Evolutionary conservation across 148 eudicot species (phyloP).

Genomic region (Fagopyrum homotropicum): DNA sequence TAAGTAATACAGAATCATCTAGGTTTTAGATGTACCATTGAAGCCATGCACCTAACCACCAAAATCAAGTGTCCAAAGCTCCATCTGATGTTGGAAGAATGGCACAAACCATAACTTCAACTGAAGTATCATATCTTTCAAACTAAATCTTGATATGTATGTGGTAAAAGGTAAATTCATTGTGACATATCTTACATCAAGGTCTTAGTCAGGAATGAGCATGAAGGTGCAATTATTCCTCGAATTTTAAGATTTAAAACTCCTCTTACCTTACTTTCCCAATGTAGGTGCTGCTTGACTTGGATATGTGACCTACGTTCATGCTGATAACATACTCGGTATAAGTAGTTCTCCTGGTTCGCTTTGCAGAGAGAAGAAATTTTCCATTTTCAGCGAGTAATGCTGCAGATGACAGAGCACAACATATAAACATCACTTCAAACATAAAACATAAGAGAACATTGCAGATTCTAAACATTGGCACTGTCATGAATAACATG

Average conservation of each 20-base stretch:
- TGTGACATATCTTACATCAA: background rate
- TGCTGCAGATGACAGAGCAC: conserved; percentile 26
- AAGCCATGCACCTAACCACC: background rate
- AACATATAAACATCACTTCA: background rate
- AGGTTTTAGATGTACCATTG: background rate
- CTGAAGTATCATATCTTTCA: background rate
- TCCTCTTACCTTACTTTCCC: conserved; percentile 67
- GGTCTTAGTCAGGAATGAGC: background rate
- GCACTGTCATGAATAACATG: no score
- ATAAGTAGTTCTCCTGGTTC: conserved; percentile 71
- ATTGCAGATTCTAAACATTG: background rate
- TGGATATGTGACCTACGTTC: conserved; percentile 84
- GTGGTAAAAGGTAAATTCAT: background rate
- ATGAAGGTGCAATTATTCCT: background rate
- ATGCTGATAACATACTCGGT: conserved; percentile 86
- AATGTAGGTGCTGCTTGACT: conserved; percentile 76
- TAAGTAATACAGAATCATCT: background rate
- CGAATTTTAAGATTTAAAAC: background rate
- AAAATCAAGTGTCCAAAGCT: background rate
- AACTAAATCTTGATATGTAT: background rate
- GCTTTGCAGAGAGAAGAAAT: conserved; percentile 88
- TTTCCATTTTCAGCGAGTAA: conserved; percentile 86
- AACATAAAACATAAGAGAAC: background rate
- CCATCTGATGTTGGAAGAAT: background rate
- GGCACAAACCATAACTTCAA: background rate